Conservation (phyloP, 306 rosid genomes). For the Malus domestica region ASM211411v1 NC_041798.1:32606001-32606500, state of each 20-base stretch:
- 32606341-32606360: background rate
- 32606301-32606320: background rate
- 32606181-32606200: background rate
- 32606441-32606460: background rate
- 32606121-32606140: background rate
- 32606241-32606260: background rate
- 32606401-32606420: background rate
- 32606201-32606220: background rate
- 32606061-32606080: background rate
- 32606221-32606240: background rate
- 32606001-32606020: conserved; percentile 9
- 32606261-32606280: no score
- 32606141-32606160: background rate
- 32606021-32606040: background rate
- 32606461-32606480: conserved; percentile 1
- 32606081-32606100: background rate
- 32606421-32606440: background rate
- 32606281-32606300: background rate
- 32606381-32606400: background rate
- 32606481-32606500: background rate
- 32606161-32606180: background rate
- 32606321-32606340: background rate
- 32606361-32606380: background rate
- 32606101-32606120: background rate
- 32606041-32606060: background rate